These are phyloP conservation scores for Amanita inopinata DNA, from an alignment of 768 basidiomycete genomes.

Conservation along the genomic window DNA sequence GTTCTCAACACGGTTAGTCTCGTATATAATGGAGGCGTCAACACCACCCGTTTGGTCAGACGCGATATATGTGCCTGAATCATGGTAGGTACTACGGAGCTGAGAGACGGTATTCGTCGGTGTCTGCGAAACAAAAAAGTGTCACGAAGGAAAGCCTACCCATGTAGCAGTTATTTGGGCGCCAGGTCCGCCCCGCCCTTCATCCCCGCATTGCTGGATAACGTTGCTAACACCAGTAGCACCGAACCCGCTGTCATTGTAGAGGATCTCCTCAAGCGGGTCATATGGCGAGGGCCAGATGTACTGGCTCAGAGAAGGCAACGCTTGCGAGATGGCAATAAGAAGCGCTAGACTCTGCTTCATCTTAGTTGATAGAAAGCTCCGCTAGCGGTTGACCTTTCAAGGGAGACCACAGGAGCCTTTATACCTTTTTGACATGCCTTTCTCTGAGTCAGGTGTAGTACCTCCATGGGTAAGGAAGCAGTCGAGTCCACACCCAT, in stretches of 20 bases:
- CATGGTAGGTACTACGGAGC: slow-evolving; percentile 14
- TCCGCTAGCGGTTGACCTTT: too few species aligned
- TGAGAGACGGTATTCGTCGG: neutral
- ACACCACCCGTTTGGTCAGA: slow-evolving; percentile 20
- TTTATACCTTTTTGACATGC: too few species aligned
- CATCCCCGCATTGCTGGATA: slow-evolving; percentile 4
- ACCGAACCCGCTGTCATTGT: slow-evolving; percentile 5
- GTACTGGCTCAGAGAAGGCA: neutral
- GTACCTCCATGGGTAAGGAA: too few species aligned
- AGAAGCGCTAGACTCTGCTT: slow-evolving; percentile 2
- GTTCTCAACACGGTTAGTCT: slow-evolving; percentile 18
- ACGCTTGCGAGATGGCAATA: neutral
- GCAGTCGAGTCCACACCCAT: too few species aligned
- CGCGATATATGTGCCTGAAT: slow-evolving; percentile 18
- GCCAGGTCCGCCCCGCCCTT: slow-evolving; percentile 2
- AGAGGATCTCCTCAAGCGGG: slow-evolving; percentile 5
- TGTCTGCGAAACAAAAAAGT: neutral
- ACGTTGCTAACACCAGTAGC: slow-evolving; percentile 1
- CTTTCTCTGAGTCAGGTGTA: too few species aligned
- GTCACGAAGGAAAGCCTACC: neutral
- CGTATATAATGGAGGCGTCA: slow-evolving; percentile 22
- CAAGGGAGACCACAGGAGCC: too few species aligned
- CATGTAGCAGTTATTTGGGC: slow-evolving; percentile 6
- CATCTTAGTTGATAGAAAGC: too few species aligned
- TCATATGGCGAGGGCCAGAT: slow-evolving; percentile 4